phyloP scores from a whole-genome alignment of 176 grass and related monocot species.

The Eremochloa ophiuroides region DNA sequence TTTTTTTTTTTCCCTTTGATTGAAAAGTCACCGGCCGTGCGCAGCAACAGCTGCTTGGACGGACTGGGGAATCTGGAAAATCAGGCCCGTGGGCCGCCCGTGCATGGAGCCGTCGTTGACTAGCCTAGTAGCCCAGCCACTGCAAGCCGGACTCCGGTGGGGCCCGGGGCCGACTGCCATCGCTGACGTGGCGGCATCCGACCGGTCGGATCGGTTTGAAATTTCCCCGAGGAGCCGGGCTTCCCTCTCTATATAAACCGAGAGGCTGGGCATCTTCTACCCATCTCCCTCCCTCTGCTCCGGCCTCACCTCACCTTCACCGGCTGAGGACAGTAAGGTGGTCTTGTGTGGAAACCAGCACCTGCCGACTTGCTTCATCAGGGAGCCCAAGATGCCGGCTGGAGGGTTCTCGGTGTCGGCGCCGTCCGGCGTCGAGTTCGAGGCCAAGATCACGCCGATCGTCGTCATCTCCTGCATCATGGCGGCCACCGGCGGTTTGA shows the following conservation, averaged over 20 bases:
- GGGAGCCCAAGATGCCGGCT: slow-evolving; percentile 48
- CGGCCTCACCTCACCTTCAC: neutral
- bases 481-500: slow-evolving; percentile 86
- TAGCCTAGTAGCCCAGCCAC: neutral
- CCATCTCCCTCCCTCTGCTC: neutral
- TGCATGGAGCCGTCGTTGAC: neutral
- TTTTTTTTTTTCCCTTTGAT: neutral
- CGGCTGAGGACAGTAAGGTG: neutral
- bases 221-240: slow-evolving; percentile 10
- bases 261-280: neutral
- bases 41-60: too few relatives aligned
- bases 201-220: slow-evolving; percentile 21
- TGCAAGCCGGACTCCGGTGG: neutral
- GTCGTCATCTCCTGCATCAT: slow-evolving; percentile 92
- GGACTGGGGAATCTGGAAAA: too few relatives aligned
- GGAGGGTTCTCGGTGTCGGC: slow-evolving; percentile 77
- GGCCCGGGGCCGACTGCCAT: neutral
- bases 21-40: slow-evolving; percentile 32
- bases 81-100: neutral
- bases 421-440: slow-evolving; percentile 55
- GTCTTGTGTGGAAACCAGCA: neutral
- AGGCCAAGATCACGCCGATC: slow-evolving; percentile 92
- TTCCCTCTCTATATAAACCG: slow-evolving; percentile 14
- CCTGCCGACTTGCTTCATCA: neutral
- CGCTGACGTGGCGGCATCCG: slow-evolving; percentile 17